Base-by-base conservation (phyloP, 1,139 yeast species). In the Pichia sp. region DNA sequence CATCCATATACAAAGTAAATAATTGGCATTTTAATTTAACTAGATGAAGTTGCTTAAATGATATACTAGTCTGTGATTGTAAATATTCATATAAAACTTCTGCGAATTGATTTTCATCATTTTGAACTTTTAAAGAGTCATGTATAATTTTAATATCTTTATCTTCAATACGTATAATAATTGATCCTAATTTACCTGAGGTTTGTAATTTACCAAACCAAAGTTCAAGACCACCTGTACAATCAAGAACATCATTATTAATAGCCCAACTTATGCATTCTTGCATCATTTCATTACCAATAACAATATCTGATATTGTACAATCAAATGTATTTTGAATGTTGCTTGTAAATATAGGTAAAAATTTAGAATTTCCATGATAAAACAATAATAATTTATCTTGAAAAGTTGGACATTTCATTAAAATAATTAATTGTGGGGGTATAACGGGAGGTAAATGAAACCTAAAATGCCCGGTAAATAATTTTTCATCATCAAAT, bases 391-490 rank as follows among this genome's bases (percentile, higher is more conserved):
- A 22, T 6, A 52, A 9, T 4, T 40, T 35, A 9, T 55, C 54
- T 1, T 55, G 36, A 11, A 4, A 11, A 10, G 23, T 20, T 8
- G 42, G 31, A 22, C 40, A 35, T 28, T 55, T 56, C 3, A 60
- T 48, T 29, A 61, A 46, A 1, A 61, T 50, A 5, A 57, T 22
- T 2, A 58, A 35, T 33, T 62, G 65, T 10, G 54, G 55, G 3
- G 58, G 57, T 2, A 61, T 41, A 2, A 55, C 41, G 12, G 52
- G 53, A 20, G 56, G 52, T 37, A 58, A 43, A 39, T 55, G 55
- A 49, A 56, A 60, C 37, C 63, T 48, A 31, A 61, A 55, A 41
- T 57, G 58, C 0, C 64, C 64, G 7, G 57, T 46, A 27, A 45
- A 46, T 11, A 52, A 33, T 2, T 38, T 33, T 6, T 31, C 46